Base-by-base conservation (phyloP, 768 basidiomycete genomes). In the Rickenella mellea region DNA sequence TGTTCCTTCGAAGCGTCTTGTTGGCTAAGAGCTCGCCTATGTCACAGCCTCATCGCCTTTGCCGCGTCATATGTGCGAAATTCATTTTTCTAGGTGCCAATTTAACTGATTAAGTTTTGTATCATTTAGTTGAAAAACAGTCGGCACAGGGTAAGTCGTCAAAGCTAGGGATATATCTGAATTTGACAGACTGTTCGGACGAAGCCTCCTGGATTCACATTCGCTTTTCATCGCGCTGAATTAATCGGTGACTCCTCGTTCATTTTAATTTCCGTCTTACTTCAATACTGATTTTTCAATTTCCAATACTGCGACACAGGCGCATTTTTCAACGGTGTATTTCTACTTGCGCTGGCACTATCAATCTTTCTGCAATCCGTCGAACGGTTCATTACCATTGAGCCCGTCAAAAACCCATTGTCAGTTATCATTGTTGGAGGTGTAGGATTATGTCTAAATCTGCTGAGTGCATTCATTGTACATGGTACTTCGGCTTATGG, bases 161-260 rank as follows among this genome's bases (percentile, higher is more conserved):
- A n/a, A n/a, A n/a, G n/a, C n/a, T n/a, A n/a, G n/a, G n/a, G n/a
- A n/a, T n/a, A n/a, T n/a, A n/a, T n/a, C n/a, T n/a, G n/a, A n/a
- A n/a, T n/a, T n/a, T n/a, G n/a, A n/a, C n/a, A n/a, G n/a, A n/a
- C n/a, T n/a, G n/a, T n/a, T n/a, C n/a, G n/a, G n/a, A n/a, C n/a
- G n/a, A 46, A 76, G 70, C 69, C 67, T 40, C 54, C 64, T 39
- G 65, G 64, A 41, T 76, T 71, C 49, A 76, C 73, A 6, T 76
- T 69, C 47, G 74, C 73, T 4, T 73, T 74, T 48, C 69, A 73
- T 51, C 70, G 73, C 35, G 72, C 71, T 40, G 73, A 76, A 50
- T 64, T 74, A 43, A 68, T 76, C 46, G 73, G 72, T 74, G n/a
- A n/a, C n/a, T n/a, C n/a, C n/a, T n/a, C n/a, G n/a, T n/a, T n/a